Percentiles rank a stretch among this genome's conserved stretches.
Evolutionary conservation across 1,284 basidiomycete species (phyloP).

Genomic region (Boletellus deceptivus): DNA sequence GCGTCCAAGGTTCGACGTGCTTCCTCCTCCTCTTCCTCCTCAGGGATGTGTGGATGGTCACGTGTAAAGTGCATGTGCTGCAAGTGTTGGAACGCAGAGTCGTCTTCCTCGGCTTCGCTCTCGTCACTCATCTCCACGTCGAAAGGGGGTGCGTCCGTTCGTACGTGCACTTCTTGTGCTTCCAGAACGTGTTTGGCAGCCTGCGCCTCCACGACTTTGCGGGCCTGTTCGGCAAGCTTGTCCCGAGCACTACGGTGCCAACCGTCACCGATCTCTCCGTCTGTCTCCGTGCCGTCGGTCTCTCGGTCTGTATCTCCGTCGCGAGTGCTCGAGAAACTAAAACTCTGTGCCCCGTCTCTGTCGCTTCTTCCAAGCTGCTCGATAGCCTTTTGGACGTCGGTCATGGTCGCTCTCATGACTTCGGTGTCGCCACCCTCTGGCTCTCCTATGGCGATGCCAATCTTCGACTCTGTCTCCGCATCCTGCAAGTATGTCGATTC

Average conservation of each 20-base stretch:
- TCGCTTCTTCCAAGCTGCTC: constrained; percentile 63
- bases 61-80: constrained; percentile 39
- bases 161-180: constrained; percentile 36
- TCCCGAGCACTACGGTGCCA: constrained; percentile 67
- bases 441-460: constrained; percentile 29
- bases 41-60: constrained; percentile 57
- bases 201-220: constrained; percentile 58
- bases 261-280: constrained; percentile 45
- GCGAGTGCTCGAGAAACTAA: constrained; percentile 68
- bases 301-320: constrained; percentile 56
- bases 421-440: constrained; percentile 36
- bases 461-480: constrained; percentile 28
- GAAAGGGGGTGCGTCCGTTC: constrained; percentile 59
- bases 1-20: constrained; percentile 25
- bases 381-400: constrained; percentile 85
- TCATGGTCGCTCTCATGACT: constrained; percentile 83
- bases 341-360: constrained; percentile 58
- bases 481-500: constrained; percentile 39
- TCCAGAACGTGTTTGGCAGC: constrained; percentile 40
- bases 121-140: constrained; percentile 78
- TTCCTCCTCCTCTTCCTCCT: constrained; percentile 61
- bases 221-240: constrained; percentile 75
- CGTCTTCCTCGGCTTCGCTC: constrained; percentile 64
- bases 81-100: constrained; percentile 42
- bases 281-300: constrained; percentile 56